These are phyloP conservation scores for Entomortierella chlamydospora DNA, from an alignment of 192 early-diverging fungal genomes.

Conservation along the genomic window DNA sequence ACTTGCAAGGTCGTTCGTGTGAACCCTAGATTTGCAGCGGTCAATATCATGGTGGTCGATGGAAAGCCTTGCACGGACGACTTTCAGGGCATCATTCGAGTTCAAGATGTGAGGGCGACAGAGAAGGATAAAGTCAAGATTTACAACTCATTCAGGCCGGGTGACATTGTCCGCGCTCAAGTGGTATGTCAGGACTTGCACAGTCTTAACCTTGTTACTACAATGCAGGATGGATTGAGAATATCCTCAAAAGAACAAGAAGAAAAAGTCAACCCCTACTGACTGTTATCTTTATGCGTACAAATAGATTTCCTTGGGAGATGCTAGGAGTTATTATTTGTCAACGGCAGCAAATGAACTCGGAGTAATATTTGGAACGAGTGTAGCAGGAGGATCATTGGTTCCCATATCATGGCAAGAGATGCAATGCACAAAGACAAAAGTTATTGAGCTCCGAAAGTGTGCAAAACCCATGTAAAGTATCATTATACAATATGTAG, in stretches of 20 bases:
- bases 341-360: constrained; percentile 94
- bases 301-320: constrained; percentile 95
- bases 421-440: constrained; percentile 96
- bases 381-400: constrained; percentile 84
- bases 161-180: constrained; percentile 90
- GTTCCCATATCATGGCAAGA: constrained; percentile 97
- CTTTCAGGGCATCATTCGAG: constrained; percentile 90
- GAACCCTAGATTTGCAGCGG: constrained; percentile 85
- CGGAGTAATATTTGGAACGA: constrained; percentile 94
- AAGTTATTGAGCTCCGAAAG: constrained; percentile 87
- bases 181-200: constrained; percentile 50
- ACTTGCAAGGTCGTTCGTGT: constrained; percentile 92
- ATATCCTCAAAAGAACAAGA: not conserved
- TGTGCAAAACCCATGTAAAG: constrained; percentile 91
- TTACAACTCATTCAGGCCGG: constrained; percentile 89
- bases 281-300: too few species aligned
- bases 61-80: constrained; percentile 82
- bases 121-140: constrained; percentile 96
- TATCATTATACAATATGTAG: too few species aligned
- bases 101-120: constrained; percentile 94
- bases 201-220: not conserved
- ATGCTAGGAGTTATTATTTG: constrained; percentile 89
- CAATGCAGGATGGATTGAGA: too few species aligned
- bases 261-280: too few species aligned
- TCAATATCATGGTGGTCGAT: constrained; percentile 93